Conservation (phyloP, 306 rosid species). For the Cucumis cinereus region DNA sequence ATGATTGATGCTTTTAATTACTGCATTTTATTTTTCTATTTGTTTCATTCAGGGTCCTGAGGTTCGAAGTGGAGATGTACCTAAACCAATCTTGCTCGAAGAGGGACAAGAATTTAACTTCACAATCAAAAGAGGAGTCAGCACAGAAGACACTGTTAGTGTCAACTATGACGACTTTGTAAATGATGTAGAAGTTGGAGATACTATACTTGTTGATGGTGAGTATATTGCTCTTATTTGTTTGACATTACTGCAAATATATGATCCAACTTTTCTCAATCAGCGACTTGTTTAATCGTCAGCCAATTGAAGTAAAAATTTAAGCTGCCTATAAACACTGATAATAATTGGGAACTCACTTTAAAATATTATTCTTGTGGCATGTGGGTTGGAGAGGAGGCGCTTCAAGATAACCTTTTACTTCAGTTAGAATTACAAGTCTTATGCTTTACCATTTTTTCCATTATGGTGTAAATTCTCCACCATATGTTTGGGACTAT, state of each 20-base stretch:
- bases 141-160: constrained; percentile 61
- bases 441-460: no score
- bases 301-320: not conserved
- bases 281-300: not conserved
- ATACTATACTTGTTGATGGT: constrained; percentile 81
- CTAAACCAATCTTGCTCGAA: constrained; percentile 49
- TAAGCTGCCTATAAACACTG: no score
- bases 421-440: no score
- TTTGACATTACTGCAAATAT: not conserved
- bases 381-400: no score
- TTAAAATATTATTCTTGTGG: no score
- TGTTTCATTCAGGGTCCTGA: constrained; percentile 76
- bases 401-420: no score
- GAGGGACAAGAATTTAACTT: constrained; percentile 77
- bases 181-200: constrained; percentile 85
- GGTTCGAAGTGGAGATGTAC: constrained; percentile 91
- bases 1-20: not conserved
- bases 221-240: constrained; percentile 12
- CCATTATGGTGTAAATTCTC: no score
- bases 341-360: no score
- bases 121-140: constrained; percentile 78
- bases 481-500: no score
- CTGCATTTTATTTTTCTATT: not conserved
- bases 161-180: constrained; percentile 88
- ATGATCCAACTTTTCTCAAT: not conserved